These are phyloP conservation scores for Calonectria henricotiae DNA, from an alignment of 2,329 filamentous ascomycete species.

Conservation along the genomic window DNA sequence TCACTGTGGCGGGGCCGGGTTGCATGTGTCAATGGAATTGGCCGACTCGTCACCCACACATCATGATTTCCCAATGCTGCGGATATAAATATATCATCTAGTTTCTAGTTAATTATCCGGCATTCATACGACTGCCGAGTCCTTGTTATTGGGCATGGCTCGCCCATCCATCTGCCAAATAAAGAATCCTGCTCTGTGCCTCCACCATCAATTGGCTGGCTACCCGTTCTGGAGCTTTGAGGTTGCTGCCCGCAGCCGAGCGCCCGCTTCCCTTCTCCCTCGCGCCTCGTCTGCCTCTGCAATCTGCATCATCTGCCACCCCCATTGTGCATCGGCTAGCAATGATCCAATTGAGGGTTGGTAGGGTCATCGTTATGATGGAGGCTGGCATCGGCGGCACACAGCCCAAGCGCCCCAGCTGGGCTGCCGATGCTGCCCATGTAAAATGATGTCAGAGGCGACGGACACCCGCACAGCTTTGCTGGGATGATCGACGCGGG, in stretches of 20 bases:
- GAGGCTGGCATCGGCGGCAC: constrained; percentile 8
- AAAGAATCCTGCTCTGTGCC: neutral
- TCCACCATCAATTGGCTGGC: neutral
- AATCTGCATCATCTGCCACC: constrained; percentile 11
- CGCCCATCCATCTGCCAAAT: neutral
- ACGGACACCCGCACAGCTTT: neutral
- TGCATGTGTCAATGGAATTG: constrained; percentile 14
- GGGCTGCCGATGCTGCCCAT: constrained; percentile 17
- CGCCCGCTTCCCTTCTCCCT: neutral
- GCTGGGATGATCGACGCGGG: constrained; percentile 21
- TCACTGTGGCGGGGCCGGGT: constrained; percentile 19
- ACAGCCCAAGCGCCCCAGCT: constrained; percentile 4
- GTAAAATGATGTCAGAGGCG: constrained; percentile 43
- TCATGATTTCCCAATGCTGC: constrained; percentile 12
- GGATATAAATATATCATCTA: constrained; percentile 1
- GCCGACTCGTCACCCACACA: constrained; percentile 13
- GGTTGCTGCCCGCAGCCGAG: neutral
- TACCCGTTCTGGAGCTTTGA: neutral
- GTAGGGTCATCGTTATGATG: constrained; percentile 11
- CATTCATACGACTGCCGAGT: neutral
- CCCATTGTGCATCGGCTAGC: neutral
- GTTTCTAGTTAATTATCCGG: neutral
- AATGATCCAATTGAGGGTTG: neutral
- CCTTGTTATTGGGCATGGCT: neutral
- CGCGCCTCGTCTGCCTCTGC: neutral